A percentile compares a stretch with the other conserved stretches of the same genome.
Evolutionary conservation across 495 filamentous ascomycete species (phyloP).

Genomic region (Xylaria sp.): DNA sequence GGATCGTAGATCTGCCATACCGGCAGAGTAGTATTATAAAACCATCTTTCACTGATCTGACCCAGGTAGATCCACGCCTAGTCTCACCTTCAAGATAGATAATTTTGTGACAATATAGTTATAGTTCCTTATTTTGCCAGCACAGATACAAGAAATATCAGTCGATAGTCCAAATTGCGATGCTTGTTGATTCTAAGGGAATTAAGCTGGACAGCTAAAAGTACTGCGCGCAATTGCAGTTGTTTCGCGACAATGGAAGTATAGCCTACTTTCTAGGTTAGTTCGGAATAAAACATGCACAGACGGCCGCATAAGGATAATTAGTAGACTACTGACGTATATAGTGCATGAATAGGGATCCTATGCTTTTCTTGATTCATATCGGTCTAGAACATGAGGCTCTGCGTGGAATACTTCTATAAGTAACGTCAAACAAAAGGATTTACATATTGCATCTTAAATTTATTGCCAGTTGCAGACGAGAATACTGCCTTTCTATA

Average conservation of each 20-base stretch:
- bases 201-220: neutral
- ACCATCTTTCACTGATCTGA: neutral
- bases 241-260: neutral
- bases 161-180: neutral
- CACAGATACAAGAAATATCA: neutral
- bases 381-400: constrained; percentile 16
- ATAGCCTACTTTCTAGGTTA: neutral
- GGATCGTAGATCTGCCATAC: neutral
- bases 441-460: neutral
- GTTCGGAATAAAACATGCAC: neutral
- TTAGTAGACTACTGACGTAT: neutral
- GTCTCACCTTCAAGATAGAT: neutral
- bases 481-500: neutral
- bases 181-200: neutral
- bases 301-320: neutral
- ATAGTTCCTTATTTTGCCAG: neutral
- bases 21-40: neutral
- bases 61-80: neutral
- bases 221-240: neutral
- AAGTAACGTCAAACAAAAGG: neutral
- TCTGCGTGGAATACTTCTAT: constrained; percentile 1
- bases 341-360: constrained; percentile 9
- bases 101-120: neutral
- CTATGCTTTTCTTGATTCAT: neutral
- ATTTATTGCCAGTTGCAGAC: neutral